Evolutionary conservation across 768 basidiomycete species (phyloP), one percentile per base, ranked within the genome.

Genomic region (Sistotremastrum suecicum): DNA sequence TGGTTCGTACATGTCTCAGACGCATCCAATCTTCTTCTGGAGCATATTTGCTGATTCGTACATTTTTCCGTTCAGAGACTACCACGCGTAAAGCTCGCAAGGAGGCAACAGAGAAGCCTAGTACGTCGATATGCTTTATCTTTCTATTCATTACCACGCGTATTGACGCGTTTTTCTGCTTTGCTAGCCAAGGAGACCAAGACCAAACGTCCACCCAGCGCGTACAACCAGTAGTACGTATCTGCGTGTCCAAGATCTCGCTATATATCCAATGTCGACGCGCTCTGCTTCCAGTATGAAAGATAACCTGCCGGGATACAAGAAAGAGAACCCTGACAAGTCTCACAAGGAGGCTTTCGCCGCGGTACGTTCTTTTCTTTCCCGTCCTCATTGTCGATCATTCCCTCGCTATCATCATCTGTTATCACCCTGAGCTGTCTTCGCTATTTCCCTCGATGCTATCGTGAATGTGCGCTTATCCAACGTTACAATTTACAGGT

Each of bases 261-360:
- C 20, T 20, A 20, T 20, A 20, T 20, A 20, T 20, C 20, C 20
- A 20, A 20, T 20, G 20, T 20, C 20, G 20, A 20, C 20, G 20
- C 20, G 20, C 20, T 20, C 20, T 20, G 20, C 20, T 20, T 20
- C 20, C 20, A 20, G 20, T 54, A 70, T 78, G 52, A 67, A 70
- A 48, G 66, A 66, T 7, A 57, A 77, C 51, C 74, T 80, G 67
- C 73, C 73, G 50, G 63, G 63, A 10, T 80, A 74, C 71, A 73
- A 68, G 47, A 71, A 68, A 41, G 69, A 65, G 11, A 67, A 80
- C 52, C 71, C 75, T 35, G 71, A 46, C 54, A 62, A 39, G 54
- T 64, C 52, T n/a, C 53, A 63, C 51, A 78, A 70, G 58, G 76
- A 79, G 8, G 76, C 72, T 43, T 78, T 80, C 66, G 50, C 53